These are phyloP conservation scores for Colletotrichum endophyticum DNA, from an alignment of 2,329 filamentous ascomycete genomes.

Conservation along the genomic window DNA sequence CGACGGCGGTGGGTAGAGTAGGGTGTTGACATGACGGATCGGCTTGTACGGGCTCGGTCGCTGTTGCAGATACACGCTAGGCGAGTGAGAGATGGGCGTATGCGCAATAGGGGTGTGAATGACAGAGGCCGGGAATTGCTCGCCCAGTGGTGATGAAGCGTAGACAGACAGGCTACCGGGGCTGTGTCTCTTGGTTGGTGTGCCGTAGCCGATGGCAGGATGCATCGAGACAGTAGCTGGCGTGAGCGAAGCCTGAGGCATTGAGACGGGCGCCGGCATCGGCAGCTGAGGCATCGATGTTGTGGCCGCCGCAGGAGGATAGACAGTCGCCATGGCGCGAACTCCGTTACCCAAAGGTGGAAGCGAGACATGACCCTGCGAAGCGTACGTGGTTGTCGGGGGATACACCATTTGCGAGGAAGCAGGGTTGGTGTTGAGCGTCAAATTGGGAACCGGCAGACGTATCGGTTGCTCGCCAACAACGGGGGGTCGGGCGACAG, in stretches of 20 bases:
- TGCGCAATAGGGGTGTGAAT: slow-evolving; percentile 62
- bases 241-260: slow-evolving; percentile 19
- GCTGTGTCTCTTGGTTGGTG: slow-evolving; percentile 59
- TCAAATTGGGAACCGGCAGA: slow-evolving; percentile 75
- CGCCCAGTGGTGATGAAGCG: slow-evolving; percentile 73
- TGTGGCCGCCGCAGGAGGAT: slow-evolving; percentile 48
- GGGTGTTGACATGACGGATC: slow-evolving; percentile 84
- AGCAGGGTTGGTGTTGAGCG: slow-evolving; percentile 57
- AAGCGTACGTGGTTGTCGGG: slow-evolving; percentile 42
- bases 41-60: slow-evolving; percentile 92
- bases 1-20: slow-evolving; percentile 87
- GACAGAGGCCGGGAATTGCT: slow-evolving; percentile 59
- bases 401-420: slow-evolving; percentile 34
- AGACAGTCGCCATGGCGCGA: slow-evolving; percentile 80
- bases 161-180: slow-evolving; percentile 57
- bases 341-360: slow-evolving; percentile 65
- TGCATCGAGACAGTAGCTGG: slow-evolving; percentile 25
- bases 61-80: slow-evolving; percentile 85
- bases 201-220: slow-evolving; percentile 46
- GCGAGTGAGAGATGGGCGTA: slow-evolving; percentile 78
- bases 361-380: slow-evolving; percentile 58
- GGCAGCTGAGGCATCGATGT: slow-evolving; percentile 23
- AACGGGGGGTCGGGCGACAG: slow-evolving; percentile 2
- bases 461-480: slow-evolving; percentile 43
- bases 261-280: slow-evolving; percentile 13